Conservation (phyloP, 2,329 filamentous ascomycete species). For the Trichophyton verrucosum region DNA sequence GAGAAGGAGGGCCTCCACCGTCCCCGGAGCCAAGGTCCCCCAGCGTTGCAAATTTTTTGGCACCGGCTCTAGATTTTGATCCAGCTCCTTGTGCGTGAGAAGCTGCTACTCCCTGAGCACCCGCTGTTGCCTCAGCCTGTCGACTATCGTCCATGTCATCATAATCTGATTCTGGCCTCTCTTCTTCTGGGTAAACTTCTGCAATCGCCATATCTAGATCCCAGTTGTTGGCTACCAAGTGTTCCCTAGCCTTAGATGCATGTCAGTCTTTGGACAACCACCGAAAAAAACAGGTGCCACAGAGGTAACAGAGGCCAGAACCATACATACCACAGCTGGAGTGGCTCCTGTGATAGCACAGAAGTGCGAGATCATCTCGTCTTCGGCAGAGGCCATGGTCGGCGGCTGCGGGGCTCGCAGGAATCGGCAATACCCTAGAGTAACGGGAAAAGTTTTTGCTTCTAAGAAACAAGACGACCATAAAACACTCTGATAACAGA, state of each 20-base stretch:
- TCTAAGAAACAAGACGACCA: not conserved
- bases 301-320: not conserved
- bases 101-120: not conserved
- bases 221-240: constrained; percentile 54
- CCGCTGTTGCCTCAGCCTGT: not conserved
- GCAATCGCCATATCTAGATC: constrained; percentile 51
- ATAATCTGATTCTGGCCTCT: constrained; percentile 26
- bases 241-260: constrained; percentile 48
- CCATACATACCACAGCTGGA: constrained; percentile 34
- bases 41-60: constrained; percentile 38
- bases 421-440: too few relatives aligned
- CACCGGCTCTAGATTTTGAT: constrained; percentile 18
- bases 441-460: not conserved
- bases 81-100: not conserved
- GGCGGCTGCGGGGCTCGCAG: not conserved
- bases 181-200: constrained; percentile 45
- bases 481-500: not conserved
- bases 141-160: constrained; percentile 13
- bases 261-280: not conserved
- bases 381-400: constrained; percentile 28
- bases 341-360: constrained; percentile 43
- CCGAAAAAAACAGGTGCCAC: not conserved
- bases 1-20: constrained; percentile 25
- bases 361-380: constrained; percentile 41
- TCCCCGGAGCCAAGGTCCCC: constrained; percentile 30